Conservation (phyloP, 805 yeast species). For the Saccharomyces kudriavzevii region DNA sequence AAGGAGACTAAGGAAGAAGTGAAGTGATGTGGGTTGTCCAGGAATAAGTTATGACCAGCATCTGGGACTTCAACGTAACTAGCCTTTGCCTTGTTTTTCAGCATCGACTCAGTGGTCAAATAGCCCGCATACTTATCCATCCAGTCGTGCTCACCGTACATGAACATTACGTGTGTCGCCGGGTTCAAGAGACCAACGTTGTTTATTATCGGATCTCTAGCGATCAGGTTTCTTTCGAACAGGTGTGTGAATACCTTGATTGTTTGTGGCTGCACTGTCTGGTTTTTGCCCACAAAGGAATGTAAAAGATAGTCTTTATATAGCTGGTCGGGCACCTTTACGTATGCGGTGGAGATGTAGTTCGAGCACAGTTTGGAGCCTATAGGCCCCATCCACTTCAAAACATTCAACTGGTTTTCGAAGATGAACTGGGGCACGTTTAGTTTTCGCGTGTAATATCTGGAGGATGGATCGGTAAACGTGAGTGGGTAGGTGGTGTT, state of each 20-base stretch:
- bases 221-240: conserved; percentile 35
- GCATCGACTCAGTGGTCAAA: conserved; percentile 12
- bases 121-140: conserved; percentile 56
- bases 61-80: conserved; percentile 28
- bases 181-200: conserved; percentile 34
- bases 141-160: conserved; percentile 68
- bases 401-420: conserved; percentile 37
- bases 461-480: conserved; percentile 31
- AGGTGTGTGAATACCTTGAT: conserved; percentile 25
- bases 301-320: conserved; percentile 21
- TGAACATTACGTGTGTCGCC: conserved; percentile 32
- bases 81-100: conserved; percentile 6
- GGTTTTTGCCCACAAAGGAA: not conserved
- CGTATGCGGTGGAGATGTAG: conserved; percentile 27
- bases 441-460: conserved; percentile 25
- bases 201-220: conserved; percentile 59
- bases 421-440: conserved; percentile 28
- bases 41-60: conserved; percentile 70
- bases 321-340: conserved; percentile 19
- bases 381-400: conserved; percentile 39
- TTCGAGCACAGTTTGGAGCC: conserved; percentile 33
- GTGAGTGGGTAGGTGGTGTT: not conserved
- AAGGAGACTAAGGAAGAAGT: conserved; percentile 37
- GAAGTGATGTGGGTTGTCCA: conserved; percentile 55
- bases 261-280: conserved; percentile 4